A percentile compares a stretch with the other conserved stretches of the same genome.
These are phyloP conservation scores for Vicia villosa DNA, from an alignment of 306 rosid species.

Conservation along the genomic window DNA sequence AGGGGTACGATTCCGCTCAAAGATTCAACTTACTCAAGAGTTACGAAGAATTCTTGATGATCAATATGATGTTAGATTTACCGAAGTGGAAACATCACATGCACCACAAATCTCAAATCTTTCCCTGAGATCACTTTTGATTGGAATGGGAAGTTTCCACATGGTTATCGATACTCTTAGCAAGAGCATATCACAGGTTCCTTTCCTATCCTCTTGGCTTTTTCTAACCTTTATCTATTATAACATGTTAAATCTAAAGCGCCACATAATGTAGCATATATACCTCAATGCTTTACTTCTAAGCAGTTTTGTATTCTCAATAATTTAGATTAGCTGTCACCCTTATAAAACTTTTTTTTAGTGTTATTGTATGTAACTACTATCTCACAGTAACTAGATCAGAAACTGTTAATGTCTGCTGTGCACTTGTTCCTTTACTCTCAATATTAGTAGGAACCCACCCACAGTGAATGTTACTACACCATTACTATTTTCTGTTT, in stretches of 20 bases:
- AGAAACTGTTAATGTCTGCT: neutral
- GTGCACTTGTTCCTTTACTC: too few species aligned
- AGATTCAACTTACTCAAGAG: neutral
- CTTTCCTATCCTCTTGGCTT: neutral
- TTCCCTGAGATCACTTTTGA: constrained; percentile 23
- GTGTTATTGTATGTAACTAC: neutral
- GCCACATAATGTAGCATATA: too few species aligned
- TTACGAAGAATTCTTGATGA: neutral
- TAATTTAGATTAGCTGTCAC: neutral
- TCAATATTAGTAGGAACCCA: too few species aligned
- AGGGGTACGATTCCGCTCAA: neutral
- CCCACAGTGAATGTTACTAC: too few species aligned
- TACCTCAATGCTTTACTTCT: neutral
- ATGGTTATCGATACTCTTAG: neutral
- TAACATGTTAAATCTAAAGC: too few species aligned
- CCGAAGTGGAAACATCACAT: neutral
- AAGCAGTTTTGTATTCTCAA: neutral
- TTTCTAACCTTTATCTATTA: neutral
- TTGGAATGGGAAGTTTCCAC: constrained; percentile 27
- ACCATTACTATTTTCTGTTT: too few species aligned
- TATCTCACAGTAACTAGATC: neutral
- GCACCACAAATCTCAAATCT: neutral
- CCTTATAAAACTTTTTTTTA: neutral
- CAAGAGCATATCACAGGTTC: constrained; percentile 35
- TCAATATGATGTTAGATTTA: neutral